A percentile compares a stretch with the other conserved stretches of the same genome.
Conservation (phyloP, 257 asterid species). For the Solanum boliviense region DNA sequence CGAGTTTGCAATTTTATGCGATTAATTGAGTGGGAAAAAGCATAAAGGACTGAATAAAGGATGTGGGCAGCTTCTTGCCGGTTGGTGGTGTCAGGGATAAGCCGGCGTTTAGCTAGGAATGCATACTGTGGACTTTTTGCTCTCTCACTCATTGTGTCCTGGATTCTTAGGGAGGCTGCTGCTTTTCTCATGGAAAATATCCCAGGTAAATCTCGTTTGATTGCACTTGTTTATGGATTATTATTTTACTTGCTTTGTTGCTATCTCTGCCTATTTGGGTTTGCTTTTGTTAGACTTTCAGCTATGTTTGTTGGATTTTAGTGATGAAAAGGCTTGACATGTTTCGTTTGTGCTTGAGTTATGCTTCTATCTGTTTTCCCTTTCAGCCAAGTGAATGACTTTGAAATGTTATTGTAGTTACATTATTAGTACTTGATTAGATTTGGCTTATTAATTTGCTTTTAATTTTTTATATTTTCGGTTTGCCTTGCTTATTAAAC, state of each 20-base stretch:
- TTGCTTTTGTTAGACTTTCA: background rate
- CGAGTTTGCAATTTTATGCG: background rate
- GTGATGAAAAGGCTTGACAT: background rate
- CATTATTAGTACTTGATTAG: background rate
- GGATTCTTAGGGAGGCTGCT: conserved; percentile 83
- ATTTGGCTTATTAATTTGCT: background rate
- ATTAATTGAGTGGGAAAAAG: background rate
- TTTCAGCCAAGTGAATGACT: background rate
- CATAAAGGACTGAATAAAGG: background rate
- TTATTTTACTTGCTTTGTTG: background rate
- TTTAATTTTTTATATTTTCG: background rate
- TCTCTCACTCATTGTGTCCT: conserved; percentile 59
- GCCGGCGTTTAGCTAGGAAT: conserved; percentile 68
- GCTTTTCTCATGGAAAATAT: conserved; percentile 76
- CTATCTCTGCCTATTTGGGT: background rate
- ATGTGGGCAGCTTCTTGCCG: conserved; percentile 83
- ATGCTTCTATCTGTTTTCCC: background rate
- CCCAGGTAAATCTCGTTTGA: conserved; percentile 29
- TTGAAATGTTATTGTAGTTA: background rate
- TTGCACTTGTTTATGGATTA: background rate
- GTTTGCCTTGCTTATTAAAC: background rate
- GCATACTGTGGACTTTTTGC: conserved; percentile 81
- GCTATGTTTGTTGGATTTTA: background rate
- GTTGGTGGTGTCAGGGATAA: conserved; percentile 62
- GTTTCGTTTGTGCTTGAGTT: background rate